Evolutionary conservation across 805 yeast genomes (phyloP), one percentile per base, ranked within the genome.

Genomic region (Ogataea zsoltii): DNA sequence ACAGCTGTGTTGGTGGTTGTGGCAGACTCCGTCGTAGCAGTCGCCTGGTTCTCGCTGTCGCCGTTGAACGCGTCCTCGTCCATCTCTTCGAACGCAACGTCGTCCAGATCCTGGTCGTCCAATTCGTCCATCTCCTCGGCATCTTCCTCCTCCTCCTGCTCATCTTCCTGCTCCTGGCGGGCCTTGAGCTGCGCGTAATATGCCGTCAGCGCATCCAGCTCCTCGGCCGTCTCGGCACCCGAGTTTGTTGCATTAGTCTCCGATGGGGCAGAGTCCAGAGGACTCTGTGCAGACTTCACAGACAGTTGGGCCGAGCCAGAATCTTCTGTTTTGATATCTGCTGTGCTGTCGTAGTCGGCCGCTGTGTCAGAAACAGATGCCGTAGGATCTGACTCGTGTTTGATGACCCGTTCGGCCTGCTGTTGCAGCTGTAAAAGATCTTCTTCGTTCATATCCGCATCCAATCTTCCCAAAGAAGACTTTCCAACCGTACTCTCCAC

Each of bases 401-500:
- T 34, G 33, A 33, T 29, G 19, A 32, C 44, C 15, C 37, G 36
- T 13, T 41, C 37, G 13, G 33, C 44, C 33, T 39, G 19, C 31
- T 47, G 53, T 40, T 32, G 54, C 21, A 33, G 14, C 17, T 41
- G 41, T 12, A 38, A 14, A 7, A 38, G 29, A 23, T 40, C 51
- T 31, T 38, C 60, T 48, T 34, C 60, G 15, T 58, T 67, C 34
- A 68, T 71, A 44, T 77, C 85, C 29, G 72, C 81, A 36, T 76
- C 83, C 47, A 81, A 57, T 51, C 71, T 76, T 46, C 83, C 87
- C 47, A 79, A 64, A 3, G 76, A 73, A 12, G 75, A 66, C 54
- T 82, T 74, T 37, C 96, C 96, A 54, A 92, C 92, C 0, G 99
- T 91, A 61, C 92, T 82, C 55, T 85, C 84, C 53, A 85, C 81